A percentile compares a stretch with the other conserved stretches of the same genome.
Evolutionary conservation across 2,329 filamentous ascomycete genomes (phyloP).

Genomic region (Thielaviopsis populi): DNA sequence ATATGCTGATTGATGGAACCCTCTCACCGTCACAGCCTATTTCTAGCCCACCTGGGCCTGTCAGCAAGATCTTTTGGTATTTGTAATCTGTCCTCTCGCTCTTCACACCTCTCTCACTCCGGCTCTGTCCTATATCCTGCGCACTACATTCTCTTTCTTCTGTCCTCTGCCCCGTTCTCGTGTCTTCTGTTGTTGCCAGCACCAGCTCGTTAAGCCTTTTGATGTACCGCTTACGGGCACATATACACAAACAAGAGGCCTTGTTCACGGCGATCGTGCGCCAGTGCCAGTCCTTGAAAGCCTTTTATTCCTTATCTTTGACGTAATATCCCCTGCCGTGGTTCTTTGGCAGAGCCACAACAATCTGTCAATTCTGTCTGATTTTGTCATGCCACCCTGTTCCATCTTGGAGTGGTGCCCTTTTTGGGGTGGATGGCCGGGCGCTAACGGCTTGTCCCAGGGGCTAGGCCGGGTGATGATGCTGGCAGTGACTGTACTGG

Average conservation of each 20-base stretch:
- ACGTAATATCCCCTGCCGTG: neutral
- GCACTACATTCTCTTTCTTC: too few relatives aligned
- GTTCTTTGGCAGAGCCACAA: neutral
- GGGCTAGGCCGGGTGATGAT: neutral
- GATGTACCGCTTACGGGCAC: neutral
- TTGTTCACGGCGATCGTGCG: neutral
- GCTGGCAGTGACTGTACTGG: too few relatives aligned
- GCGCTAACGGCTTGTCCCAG: too few relatives aligned
- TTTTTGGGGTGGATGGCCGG: neutral
- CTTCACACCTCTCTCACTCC: too few relatives aligned
- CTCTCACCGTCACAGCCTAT: neutral
- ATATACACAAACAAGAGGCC: neutral
- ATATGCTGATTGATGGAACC: neutral
- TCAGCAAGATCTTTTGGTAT: neutral
- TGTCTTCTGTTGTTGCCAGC: too few relatives aligned
- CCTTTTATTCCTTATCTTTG: neutral
- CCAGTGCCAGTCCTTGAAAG: neutral
- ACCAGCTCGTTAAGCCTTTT: neutral
- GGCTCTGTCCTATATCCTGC: too few relatives aligned
- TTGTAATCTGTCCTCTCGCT: too few relatives aligned
- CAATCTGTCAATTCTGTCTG: neutral
- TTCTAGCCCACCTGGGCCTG: too few relatives aligned
- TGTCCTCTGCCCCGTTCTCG: neutral
- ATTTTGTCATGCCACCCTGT: neutral
- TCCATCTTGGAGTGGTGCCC: neutral